Base-by-base conservation (phyloP, 257 asterid species). In the Solanum bulbocastanum region DNA sequence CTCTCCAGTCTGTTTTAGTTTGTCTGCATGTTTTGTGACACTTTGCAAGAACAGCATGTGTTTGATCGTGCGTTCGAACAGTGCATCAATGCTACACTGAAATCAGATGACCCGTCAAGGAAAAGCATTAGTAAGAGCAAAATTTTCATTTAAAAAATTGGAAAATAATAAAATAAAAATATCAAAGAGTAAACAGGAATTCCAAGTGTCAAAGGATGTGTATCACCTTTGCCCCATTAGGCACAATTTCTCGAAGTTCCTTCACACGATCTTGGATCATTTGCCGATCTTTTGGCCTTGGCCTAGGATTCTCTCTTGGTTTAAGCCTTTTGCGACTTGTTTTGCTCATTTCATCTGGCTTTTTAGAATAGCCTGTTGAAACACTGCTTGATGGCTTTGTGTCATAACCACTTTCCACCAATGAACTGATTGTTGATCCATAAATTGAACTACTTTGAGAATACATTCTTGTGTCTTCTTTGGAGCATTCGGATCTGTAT, bases 81-180 rank as follows among this genome's bases (percentile, higher is more conserved):
- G 98, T 78, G 98, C 93, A 91, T 97, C 99, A 25, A 97, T 96
- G 94, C 99, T 97, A 89, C 99, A 96, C 99, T 97, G 99, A 89
- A 73, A 86, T 72, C 84, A 90, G 76, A 91, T n/a, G 52, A 89
- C n/a, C 58, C 71, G 65, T 4, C 30, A 12, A 20, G 32, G 33
- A 84, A 89, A 83, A 36, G 58, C 74, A 84, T 42, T 83, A 82
- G 58, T 25, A 44, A 83, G 5, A 89, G 49, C 71, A 89, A 25
- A 52, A 56, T 23, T 23, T 23, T 42, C 39, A 16, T 14, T 75
- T 35, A 36, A 36, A 5, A 78, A 36, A 23, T 37, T 35, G 33
- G 83, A 6, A 40, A 58, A 49, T 84, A 81, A 27, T 18, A 52
- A 66, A 56, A 3, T 36, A 44, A 36, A 58, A 88, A 86, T 16